Conservation (phyloP, 176 grass and related monocot genomes). For the Lolium rigidum region DNA sequence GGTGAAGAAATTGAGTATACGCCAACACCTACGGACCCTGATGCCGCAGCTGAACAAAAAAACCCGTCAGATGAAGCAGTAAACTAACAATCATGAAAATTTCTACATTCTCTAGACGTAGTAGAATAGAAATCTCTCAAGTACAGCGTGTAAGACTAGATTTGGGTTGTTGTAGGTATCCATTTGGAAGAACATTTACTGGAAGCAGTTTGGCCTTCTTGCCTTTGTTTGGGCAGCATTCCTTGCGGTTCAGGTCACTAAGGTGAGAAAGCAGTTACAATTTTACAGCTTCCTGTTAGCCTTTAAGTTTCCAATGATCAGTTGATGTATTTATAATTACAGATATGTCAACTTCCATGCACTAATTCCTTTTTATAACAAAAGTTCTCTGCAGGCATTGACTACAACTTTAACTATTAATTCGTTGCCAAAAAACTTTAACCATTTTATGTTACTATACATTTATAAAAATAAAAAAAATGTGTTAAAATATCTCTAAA, state of each 20-base stretch:
- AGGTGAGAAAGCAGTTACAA: conserved; percentile 45
- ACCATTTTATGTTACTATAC: too few species aligned
- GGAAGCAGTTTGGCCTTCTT: conserved; percentile 78
- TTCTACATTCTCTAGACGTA: background rate
- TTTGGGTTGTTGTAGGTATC: conserved; percentile 37
- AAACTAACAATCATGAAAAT: background rate
- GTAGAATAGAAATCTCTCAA: background rate
- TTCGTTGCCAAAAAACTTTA: too few species aligned
- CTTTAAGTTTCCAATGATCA: too few species aligned
- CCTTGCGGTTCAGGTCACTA: conserved; percentile 74
- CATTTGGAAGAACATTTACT: conserved; percentile 67
- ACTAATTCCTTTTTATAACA: too few species aligned
- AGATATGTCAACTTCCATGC: too few species aligned
- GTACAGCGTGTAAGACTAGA: background rate
- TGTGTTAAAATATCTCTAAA: too few species aligned
- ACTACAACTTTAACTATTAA: too few species aligned
- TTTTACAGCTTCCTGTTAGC: too few species aligned
- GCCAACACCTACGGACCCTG: conserved; percentile 30
- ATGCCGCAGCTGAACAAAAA: background rate
- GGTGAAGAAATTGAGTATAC: conserved; percentile 55
- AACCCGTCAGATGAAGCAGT: conserved; percentile 20
- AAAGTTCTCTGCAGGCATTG: too few species aligned
- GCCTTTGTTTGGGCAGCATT: conserved; percentile 70
- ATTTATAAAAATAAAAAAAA: too few species aligned
- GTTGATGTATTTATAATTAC: too few species aligned